phyloP scores from a whole-genome alignment of 78 protist genomes.

The Guillardia theta region DNA sequence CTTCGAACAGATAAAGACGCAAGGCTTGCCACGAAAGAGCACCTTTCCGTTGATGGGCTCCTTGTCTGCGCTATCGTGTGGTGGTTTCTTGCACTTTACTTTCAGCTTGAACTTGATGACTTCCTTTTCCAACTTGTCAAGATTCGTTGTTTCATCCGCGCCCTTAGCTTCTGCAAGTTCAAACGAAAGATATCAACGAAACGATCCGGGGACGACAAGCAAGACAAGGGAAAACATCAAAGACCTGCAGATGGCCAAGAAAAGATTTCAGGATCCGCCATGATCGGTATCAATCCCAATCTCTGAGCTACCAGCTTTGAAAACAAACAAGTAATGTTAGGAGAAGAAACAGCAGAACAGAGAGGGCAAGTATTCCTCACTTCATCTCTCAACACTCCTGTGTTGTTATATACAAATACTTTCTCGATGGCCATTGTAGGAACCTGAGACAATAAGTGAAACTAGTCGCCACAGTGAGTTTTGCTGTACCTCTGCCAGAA shows the following conservation, averaged over 20 bases:
- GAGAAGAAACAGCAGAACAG: neutral
- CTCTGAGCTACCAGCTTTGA: neutral
- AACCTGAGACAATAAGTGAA: neutral
- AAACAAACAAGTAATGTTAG: neutral
- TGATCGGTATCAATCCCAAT: neutral
- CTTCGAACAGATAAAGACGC: too few relatives aligned
- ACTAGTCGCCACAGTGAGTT: neutral
- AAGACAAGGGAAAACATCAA: neutral
- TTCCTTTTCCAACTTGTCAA: neutral
- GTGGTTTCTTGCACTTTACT: neutral
- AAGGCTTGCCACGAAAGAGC: too few relatives aligned
- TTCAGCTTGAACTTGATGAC: neutral
- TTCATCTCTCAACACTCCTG: neutral
- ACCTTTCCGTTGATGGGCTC: slow-evolving; percentile 5
- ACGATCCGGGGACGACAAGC: neutral
- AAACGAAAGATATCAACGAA: neutral
- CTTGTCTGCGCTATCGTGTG: neutral
- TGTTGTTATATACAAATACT: neutral
- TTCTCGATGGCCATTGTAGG: neutral
- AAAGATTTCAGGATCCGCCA: neutral
- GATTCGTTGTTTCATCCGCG: neutral
- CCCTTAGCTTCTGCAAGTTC: neutral
- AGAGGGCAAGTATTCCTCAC: neutral
- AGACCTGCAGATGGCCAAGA: neutral
- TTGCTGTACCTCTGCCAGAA: neutral